phyloP scores from a whole-genome alignment of 768 basidiomycete genomes.

The Tricholoma matsutake region DNA sequence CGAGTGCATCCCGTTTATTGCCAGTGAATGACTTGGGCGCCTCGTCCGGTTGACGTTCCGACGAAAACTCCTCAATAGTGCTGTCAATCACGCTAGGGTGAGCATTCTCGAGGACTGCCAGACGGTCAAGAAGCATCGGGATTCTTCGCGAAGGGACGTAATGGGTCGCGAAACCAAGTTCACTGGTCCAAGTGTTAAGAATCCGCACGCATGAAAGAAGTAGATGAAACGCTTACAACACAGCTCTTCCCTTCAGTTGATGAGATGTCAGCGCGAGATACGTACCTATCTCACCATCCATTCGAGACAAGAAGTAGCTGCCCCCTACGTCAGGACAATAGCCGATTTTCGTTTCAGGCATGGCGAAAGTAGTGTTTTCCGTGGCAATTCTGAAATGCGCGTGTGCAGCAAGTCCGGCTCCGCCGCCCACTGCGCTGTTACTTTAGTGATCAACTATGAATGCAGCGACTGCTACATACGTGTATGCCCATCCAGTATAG shows the following conservation, averaged over 20 bases:
- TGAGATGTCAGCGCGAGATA: slow-evolving; percentile 88
- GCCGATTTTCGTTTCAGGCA: slow-evolving; percentile 96
- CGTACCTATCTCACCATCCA: slow-evolving; percentile 93
- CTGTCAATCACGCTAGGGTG: slow-evolving; percentile 39
- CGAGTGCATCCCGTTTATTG: slow-evolving; percentile 70
- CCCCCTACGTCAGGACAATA: slow-evolving; percentile 93
- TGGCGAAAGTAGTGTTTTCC: slow-evolving; percentile 86
- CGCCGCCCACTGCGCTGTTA: slow-evolving; percentile 79
- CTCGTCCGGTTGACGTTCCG: slow-evolving; percentile 62
- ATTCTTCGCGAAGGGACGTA: slow-evolving; percentile 78
- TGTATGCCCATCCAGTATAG: slow-evolving; percentile 86
- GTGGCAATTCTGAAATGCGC: slow-evolving; percentile 93
- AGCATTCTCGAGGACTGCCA: slow-evolving; percentile 55
- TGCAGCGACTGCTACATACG: slow-evolving; percentile 51
- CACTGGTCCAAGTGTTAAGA: slow-evolving; percentile 42
- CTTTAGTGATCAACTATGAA: slow-evolving; percentile 7
- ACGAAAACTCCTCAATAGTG: slow-evolving; percentile 70
- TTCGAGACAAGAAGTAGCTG: slow-evolving; percentile 80
- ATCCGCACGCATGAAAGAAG: not conserved
- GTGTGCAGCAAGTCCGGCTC: slow-evolving; percentile 80
- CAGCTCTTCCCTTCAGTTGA: slow-evolving; percentile 69
- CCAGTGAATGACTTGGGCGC: slow-evolving; percentile 53
- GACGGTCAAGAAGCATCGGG: slow-evolving; percentile 63
- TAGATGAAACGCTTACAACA: slow-evolving; percentile 60
- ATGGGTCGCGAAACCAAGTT: slow-evolving; percentile 93